A percentile compares a stretch with the other conserved stretches of the same genome.
Conservation (phyloP, 768 basidiomycete species). For the Xerocomellus chrysenteron region DNA sequence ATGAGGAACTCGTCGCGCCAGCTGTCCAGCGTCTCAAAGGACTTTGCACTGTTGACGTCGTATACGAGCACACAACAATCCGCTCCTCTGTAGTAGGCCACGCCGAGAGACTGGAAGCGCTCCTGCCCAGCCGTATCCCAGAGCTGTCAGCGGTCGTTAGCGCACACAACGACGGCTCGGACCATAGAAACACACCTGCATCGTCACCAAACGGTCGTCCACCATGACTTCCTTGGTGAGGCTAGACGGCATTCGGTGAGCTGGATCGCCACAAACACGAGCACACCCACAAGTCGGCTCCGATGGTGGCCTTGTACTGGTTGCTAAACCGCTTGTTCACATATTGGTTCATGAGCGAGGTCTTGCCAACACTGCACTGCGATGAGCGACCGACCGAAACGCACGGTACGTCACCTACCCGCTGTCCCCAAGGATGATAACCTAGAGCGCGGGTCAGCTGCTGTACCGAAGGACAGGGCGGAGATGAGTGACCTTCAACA, state of each 20-base stretch:
- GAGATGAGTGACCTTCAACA: slow-evolving; percentile 66
- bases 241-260: slow-evolving; percentile 40
- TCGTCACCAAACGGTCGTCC: slow-evolving; percentile 95
- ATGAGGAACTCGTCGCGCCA: slow-evolving; percentile 99
- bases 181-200: slow-evolving; percentile 71
- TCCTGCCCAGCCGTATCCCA: slow-evolving; percentile 99
- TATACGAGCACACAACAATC: slow-evolving; percentile 99
- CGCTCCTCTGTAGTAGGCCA: slow-evolving; percentile 98
- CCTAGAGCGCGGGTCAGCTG: slow-evolving; percentile 46
- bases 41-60: slow-evolving; percentile 98
- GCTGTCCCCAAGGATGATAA: slow-evolving; percentile 98
- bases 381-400: slow-evolving; percentile 8
- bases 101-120: slow-evolving; percentile 98
- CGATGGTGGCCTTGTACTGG: slow-evolving; percentile 99
- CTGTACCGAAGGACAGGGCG: background rate
- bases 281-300: slow-evolving; percentile 84
- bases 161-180: background rate
- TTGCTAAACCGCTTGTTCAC: slow-evolving; percentile 99
- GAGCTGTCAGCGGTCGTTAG: slow-evolving; percentile 51
- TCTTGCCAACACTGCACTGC: slow-evolving; percentile 85
- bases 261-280: slow-evolving; percentile 6
- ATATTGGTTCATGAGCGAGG: slow-evolving; percentile 99
- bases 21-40: slow-evolving; percentile 97
- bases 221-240: slow-evolving; percentile 99
- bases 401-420: slow-evolving; percentile 52